phyloP scores from a whole-genome alignment of 2,329 filamentous ascomycete species.

The Boeremia exigua region DNA sequence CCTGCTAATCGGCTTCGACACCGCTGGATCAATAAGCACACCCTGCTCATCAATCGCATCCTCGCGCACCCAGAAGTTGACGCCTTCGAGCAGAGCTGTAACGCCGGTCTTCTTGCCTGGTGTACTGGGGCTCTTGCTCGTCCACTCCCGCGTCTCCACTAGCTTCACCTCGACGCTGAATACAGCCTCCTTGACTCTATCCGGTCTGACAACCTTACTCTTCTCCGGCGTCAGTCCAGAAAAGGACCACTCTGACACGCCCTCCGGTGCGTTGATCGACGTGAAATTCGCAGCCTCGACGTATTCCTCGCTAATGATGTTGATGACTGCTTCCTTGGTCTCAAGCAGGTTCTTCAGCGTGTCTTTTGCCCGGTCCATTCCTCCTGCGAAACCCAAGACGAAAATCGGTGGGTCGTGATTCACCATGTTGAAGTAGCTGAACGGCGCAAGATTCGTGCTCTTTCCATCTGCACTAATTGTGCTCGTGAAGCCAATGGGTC shows the following conservation, averaged over 20 bases:
- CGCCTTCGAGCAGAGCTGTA: constrained; percentile 80
- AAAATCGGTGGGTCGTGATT: constrained; percentile 89
- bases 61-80: constrained; percentile 86
- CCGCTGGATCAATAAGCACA: constrained; percentile 74
- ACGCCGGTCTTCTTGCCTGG: constrained; percentile 78
- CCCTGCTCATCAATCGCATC: constrained; percentile 83
- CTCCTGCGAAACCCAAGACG: constrained; percentile 66
- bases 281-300: constrained; percentile 88
- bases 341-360: constrained; percentile 75
- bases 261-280: constrained; percentile 77
- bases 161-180: constrained; percentile 84
- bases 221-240: constrained; percentile 75
- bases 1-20: constrained; percentile 77
- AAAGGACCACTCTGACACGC: constrained; percentile 78
- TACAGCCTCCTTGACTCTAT: constrained; percentile 80
- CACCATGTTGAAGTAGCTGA: constrained; percentile 84
- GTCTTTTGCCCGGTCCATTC: constrained; percentile 72
- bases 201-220: constrained; percentile 69
- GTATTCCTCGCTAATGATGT: constrained; percentile 84
- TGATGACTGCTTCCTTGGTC: constrained; percentile 75
- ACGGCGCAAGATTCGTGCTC: constrained; percentile 80
- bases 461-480: constrained; percentile 66
- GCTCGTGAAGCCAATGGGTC: constrained; percentile 74
- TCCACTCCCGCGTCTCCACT: constrained; percentile 76
- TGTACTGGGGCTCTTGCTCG: constrained; percentile 64